These are phyloP conservation scores for Scutellaria galericulata DNA, from an alignment of 257 asterid genomes.

Conservation along the genomic window DNA sequence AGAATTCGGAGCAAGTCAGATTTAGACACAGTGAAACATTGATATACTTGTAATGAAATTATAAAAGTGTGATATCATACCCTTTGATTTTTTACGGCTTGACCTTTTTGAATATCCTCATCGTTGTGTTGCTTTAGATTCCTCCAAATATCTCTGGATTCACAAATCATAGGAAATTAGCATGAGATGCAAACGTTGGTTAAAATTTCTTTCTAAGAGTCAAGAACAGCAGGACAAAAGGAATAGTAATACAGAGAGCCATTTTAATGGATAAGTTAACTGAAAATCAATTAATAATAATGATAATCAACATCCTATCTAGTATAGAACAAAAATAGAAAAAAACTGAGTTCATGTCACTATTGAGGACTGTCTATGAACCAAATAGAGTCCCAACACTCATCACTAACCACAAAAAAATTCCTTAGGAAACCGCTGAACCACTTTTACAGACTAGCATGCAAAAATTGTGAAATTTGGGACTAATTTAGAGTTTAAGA, in stretches of 20 bases:
- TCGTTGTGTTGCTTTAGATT: conserved; percentile 75
- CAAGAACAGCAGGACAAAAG: conserved; percentile 16
- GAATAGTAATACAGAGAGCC: neutral
- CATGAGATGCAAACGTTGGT: conserved; percentile 15
- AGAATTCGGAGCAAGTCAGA: neutral
- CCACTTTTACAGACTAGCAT: neutral
- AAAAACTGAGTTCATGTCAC: neutral
- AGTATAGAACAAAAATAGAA: neutral
- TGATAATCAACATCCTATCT: conserved; percentile 2
- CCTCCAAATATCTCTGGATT: conserved; percentile 68
- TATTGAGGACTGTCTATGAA: neutral
- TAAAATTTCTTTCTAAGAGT: neutral
- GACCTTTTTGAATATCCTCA: conserved; percentile 82
- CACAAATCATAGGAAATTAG: conserved; percentile 30
- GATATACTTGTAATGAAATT: conserved; percentile 10
- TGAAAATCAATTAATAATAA: neutral
- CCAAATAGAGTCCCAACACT: neutral
- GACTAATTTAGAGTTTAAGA: neutral
- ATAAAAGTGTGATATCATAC: conserved; percentile 42
- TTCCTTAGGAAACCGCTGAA: neutral
- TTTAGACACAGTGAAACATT: neutral
- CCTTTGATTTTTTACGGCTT: conserved; percentile 89
- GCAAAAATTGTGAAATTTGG: neutral
- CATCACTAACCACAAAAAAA: conserved; percentile 13
- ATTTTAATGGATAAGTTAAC: neutral